Percentiles rank a stretch among this genome's conserved stretches.
These are phyloP conservation scores for Penicillium paneum DNA, from an alignment of 2,329 filamentous ascomycete genomes.

Conservation along the genomic window DNA sequence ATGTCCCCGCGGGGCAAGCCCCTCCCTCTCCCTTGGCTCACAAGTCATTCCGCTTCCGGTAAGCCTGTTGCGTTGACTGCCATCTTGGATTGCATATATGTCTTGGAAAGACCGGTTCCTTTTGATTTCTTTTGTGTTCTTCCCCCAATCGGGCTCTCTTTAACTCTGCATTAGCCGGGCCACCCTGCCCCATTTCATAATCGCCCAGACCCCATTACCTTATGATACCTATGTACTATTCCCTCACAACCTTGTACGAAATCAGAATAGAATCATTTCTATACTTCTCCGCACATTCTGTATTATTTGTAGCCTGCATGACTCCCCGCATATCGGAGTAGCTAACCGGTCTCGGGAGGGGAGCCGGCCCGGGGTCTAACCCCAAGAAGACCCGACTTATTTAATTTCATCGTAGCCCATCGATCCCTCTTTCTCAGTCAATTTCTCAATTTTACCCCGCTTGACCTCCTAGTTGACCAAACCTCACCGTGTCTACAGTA, in stretches of 20 bases:
- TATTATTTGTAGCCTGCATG: background rate
- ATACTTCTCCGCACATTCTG: background rate
- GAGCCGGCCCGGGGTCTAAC: background rate
- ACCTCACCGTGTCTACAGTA: background rate
- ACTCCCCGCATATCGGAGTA: conserved; percentile 9
- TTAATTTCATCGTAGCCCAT: background rate
- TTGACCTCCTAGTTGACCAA: background rate
- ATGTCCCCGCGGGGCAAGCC: conserved; percentile 29
- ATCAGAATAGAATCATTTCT: conserved; percentile 13
- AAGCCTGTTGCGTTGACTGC: conserved; percentile 1
- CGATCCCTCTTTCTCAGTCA: background rate
- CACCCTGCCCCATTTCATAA: conserved; percentile 13
- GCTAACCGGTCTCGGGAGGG: conserved; percentile 9
- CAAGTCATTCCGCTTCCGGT: conserved; percentile 41
- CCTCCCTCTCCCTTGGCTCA: conserved; percentile 43
- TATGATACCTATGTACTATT: conserved; percentile 18
- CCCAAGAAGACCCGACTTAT: background rate
- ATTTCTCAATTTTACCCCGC: too few species aligned
- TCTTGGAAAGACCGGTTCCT: conserved; percentile 11
- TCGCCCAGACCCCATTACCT: background rate
- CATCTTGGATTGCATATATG: conserved; percentile 6
- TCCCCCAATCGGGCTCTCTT: conserved; percentile 4
- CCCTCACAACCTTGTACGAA: conserved; percentile 2
- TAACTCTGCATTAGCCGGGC: conserved; percentile 19
- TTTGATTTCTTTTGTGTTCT: conserved; percentile 18